Evolutionary conservation across 352 stramenopile genomes (phyloP).

Genomic region (Pythium folliculosum): DNA sequence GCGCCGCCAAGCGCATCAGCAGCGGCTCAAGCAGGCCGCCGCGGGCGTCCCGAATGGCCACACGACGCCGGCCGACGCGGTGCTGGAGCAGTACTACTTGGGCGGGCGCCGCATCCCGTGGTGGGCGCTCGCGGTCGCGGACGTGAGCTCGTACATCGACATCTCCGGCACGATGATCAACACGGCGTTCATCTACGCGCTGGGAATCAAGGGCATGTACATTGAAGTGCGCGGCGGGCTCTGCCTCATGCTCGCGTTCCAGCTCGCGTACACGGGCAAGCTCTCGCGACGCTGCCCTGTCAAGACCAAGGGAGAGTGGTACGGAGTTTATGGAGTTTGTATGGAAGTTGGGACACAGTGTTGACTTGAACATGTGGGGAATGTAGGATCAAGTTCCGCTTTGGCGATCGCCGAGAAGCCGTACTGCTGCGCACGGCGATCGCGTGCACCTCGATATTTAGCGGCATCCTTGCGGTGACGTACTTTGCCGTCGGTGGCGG

Average conservation of each 20-base stretch:
- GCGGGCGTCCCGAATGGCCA: slow-evolving; percentile 12
- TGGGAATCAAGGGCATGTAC: slow-evolving; percentile 85
- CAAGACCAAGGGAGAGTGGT: slow-evolving; percentile 82
- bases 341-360: not conserved
- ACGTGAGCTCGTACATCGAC: slow-evolving; percentile 87
- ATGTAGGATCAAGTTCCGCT: slow-evolving; percentile 80
- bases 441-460: slow-evolving; percentile 66
- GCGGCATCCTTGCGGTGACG: slow-evolving; percentile 61
- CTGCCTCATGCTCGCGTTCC: slow-evolving; percentile 79
- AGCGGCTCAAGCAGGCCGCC: slow-evolving; percentile 21
- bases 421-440: slow-evolving; percentile 69
- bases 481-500: slow-evolving; percentile 81
- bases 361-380: not conserved
- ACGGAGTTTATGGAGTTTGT: not conserved
- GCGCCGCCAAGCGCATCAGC: slow-evolving; percentile 38
- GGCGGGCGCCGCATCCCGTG: slow-evolving; percentile 65
- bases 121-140: slow-evolving; percentile 70
- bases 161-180: slow-evolving; percentile 88
- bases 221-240: slow-evolving; percentile 79
- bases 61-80: slow-evolving; percentile 29
- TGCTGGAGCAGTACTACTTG: slow-evolving; percentile 79
- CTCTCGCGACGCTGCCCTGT: slow-evolving; percentile 71
- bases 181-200: slow-evolving; percentile 74
- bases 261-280: slow-evolving; percentile 81
- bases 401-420: slow-evolving; percentile 52